phyloP scores from a whole-genome alignment of 176 grass and related monocot species.

The Eleusine indica region DNA sequence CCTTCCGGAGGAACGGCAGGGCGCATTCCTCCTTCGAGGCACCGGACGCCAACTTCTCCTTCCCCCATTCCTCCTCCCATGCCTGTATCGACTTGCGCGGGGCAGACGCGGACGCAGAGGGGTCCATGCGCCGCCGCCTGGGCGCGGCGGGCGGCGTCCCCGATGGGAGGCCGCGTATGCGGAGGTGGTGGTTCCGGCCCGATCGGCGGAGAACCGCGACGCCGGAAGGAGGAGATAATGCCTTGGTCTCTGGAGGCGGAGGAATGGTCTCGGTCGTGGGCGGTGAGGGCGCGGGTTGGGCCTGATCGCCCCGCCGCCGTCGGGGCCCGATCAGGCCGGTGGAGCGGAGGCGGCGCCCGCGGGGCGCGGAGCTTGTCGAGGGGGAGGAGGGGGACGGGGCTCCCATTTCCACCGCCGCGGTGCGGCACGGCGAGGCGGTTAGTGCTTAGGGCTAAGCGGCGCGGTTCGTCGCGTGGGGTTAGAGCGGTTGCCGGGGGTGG shows the following conservation, averaged over 20 bases:
- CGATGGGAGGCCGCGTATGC: constrained; percentile 31
- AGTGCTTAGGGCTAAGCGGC: background rate
- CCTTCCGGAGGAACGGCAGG: constrained; percentile 52
- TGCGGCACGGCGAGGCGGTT: background rate
- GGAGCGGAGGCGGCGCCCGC: constrained; percentile 20
- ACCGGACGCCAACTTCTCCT: constrained; percentile 31
- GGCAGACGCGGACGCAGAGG: background rate
- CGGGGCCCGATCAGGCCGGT: background rate
- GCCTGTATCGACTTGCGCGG: background rate
- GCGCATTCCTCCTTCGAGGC: constrained; percentile 42
- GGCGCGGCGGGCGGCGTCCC: constrained; percentile 4
- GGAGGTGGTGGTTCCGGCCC: constrained; percentile 15
- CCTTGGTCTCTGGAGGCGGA: background rate
- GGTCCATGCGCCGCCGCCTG: background rate
- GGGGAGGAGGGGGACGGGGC: background rate
- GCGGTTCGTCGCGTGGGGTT: background rate
- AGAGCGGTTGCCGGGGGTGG: background rate
- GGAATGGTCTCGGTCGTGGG: background rate
- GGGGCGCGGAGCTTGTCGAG: background rate
- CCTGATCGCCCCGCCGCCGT: background rate
- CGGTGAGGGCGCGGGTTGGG: background rate
- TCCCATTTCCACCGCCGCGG: background rate
- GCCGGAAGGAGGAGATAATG: background rate
- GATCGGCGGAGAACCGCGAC: constrained; percentile 5
- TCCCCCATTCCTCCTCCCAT: constrained; percentile 39